These are phyloP conservation scores for Ambrosiella cleistominuta DNA, from an alignment of 2,329 filamentous ascomycete species.

Conservation along the genomic window DNA sequence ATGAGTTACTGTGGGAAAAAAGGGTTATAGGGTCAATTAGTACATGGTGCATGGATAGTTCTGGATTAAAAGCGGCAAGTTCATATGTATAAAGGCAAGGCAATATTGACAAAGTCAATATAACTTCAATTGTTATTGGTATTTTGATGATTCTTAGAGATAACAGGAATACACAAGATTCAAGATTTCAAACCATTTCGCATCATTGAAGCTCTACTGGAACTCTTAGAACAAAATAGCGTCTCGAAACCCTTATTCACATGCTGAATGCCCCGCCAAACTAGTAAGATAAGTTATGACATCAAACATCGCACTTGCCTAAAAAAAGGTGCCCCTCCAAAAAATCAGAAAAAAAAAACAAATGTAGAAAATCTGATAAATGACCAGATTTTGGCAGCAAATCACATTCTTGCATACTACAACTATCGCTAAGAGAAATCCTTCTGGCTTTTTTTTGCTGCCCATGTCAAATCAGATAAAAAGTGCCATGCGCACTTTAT, in stretches of 20 bases:
- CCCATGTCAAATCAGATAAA: neutral
- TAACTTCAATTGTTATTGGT: too few species aligned
- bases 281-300: neutral
- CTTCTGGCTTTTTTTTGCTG: neutral
- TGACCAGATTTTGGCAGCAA: too few species aligned
- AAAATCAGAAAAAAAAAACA: neutral
- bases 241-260: neutral
- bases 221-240: neutral
- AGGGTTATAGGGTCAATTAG: neutral
- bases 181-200: too few species aligned
- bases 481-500: neutral
- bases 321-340: neutral
- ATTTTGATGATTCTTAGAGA: too few species aligned
- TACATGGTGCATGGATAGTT: constrained; percentile 8
- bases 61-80: neutral
- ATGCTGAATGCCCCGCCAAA: neutral
- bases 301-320: neutral
- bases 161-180: too few species aligned
- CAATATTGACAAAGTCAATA: neutral
- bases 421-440: neutral
- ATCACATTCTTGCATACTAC: too few species aligned
- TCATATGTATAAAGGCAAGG: constrained; percentile 1
- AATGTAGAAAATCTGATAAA: too few species aligned
- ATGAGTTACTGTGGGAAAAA: neutral
- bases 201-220: too few species aligned